Evolutionary conservation across 352 stramenopile species (phyloP).

Genomic region (Paralagenidium karlingii): DNA sequence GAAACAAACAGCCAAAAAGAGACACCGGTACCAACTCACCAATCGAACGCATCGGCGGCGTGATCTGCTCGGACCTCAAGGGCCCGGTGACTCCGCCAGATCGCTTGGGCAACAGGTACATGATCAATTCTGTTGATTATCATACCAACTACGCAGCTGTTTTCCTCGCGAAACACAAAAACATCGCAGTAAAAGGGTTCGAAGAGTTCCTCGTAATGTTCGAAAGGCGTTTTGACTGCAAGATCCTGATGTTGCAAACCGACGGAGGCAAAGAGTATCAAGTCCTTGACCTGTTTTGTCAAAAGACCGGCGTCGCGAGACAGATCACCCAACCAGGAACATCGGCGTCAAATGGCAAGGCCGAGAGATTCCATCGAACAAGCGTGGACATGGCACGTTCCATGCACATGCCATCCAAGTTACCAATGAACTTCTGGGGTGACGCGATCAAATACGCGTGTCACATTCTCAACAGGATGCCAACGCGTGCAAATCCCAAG

Average conservation of each 20-base stretch:
- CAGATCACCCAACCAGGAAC: neutral
- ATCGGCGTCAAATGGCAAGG: neutral
- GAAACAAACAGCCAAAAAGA: neutral
- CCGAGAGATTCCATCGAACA: neutral
- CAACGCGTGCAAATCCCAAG: slow-evolving; percentile 1
- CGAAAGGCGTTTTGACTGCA: neutral
- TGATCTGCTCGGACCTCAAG: neutral
- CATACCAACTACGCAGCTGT: neutral
- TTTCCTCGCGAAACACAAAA: neutral
- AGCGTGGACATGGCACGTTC: neutral
- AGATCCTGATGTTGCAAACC: neutral
- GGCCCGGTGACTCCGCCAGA: neutral
- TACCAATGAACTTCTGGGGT: neutral
- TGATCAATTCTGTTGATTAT: neutral
- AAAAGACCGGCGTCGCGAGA: neutral
- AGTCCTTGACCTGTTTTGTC: neutral
- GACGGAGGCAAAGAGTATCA: neutral
- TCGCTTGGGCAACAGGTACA: neutral
- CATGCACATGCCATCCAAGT: neutral
- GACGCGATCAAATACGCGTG: neutral
- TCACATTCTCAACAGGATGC: slow-evolving; percentile 3
- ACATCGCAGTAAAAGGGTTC: neutral
- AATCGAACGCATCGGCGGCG: neutral
- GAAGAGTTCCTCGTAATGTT: neutral
- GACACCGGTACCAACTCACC: neutral